These are phyloP conservation scores for Hypoxylon intermedium DNA, from an alignment of 495 filamentous ascomycete species.

Conservation along the genomic window DNA sequence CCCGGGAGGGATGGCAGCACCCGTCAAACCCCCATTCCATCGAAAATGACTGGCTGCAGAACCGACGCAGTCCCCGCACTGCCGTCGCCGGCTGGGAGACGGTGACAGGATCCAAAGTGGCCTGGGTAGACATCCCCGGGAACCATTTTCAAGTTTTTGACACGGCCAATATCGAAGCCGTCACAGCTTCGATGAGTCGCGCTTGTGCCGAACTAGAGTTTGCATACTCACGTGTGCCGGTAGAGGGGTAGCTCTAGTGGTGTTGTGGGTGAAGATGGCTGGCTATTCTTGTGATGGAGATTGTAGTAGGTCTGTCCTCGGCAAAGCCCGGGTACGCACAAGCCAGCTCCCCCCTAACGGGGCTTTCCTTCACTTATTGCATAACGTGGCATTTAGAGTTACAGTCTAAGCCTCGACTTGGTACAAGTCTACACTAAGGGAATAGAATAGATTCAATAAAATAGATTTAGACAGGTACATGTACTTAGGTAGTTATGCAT, in stretches of 20 bases:
- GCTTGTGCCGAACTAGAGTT: constrained; percentile 1
- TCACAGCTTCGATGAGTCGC: constrained; percentile 2
- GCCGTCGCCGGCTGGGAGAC: constrained; percentile 3
- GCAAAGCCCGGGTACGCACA: neutral
- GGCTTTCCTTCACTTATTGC: neutral
- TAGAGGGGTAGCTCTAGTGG: neutral
- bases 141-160: constrained; percentile 16
- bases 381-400: neutral
- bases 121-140: constrained; percentile 12
- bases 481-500: no score
- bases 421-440: neutral
- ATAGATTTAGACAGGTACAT: no score
- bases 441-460: neutral
- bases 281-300: neutral
- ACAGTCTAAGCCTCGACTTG: no score
- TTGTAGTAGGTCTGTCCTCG: neutral
- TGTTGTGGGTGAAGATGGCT: neutral
- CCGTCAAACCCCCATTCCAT: constrained; percentile 5
- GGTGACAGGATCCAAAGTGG: constrained; percentile 3
- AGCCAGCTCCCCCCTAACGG: neutral
- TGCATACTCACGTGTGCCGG: neutral
- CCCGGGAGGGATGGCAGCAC: constrained; percentile 15
- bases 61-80: constrained; percentile 1
- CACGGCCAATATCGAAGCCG: constrained; percentile 3
- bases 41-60: constrained; percentile 11